phyloP scores from a whole-genome alignment of 1,139 yeast genomes.

The Geotrichum klebahnii region DNA sequence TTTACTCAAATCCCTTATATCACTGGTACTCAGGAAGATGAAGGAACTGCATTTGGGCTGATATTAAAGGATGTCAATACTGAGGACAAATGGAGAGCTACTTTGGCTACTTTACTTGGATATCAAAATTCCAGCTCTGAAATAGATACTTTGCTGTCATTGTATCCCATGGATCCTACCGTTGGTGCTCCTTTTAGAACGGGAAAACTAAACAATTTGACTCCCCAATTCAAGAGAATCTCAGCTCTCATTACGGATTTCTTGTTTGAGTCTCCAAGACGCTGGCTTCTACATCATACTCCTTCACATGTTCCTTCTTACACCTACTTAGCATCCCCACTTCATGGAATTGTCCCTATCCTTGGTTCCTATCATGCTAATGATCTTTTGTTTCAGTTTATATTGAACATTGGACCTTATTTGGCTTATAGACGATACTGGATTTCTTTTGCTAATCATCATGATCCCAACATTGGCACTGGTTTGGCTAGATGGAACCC shows the following conservation, averaged over 20 bases:
- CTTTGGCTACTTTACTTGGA: too few species aligned
- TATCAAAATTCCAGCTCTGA: too few species aligned
- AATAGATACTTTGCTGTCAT: background rate
- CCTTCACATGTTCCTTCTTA: conserved; percentile 15
- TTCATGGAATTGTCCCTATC: conserved; percentile 21
- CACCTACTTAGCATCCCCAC: conserved; percentile 18
- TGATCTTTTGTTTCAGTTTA: conserved; percentile 20
- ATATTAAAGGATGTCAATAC: background rate
- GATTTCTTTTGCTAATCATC: conserved; percentile 26
- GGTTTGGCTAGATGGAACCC: conserved; percentile 22
- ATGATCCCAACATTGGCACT: conserved; percentile 24
- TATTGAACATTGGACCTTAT: conserved; percentile 10
- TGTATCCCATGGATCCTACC: conserved; percentile 24
- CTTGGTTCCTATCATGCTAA: conserved; percentile 25
- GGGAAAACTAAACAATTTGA: conserved; percentile 17
- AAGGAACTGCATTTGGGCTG: conserved; percentile 23
- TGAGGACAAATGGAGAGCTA: background rate
- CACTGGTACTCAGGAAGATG: conserved; percentile 25
- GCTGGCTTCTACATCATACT: conserved; percentile 15
- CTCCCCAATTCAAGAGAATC: conserved; percentile 26
- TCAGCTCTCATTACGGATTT: conserved; percentile 27
- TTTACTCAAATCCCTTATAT: conserved; percentile 24
- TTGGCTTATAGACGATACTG: conserved; percentile 25
- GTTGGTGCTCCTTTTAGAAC: conserved; percentile 30
- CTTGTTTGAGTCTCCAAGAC: conserved; percentile 27